Conservation (phyloP, 1,139 yeast genomes). For the Taphrina wiesneri region DNA sequence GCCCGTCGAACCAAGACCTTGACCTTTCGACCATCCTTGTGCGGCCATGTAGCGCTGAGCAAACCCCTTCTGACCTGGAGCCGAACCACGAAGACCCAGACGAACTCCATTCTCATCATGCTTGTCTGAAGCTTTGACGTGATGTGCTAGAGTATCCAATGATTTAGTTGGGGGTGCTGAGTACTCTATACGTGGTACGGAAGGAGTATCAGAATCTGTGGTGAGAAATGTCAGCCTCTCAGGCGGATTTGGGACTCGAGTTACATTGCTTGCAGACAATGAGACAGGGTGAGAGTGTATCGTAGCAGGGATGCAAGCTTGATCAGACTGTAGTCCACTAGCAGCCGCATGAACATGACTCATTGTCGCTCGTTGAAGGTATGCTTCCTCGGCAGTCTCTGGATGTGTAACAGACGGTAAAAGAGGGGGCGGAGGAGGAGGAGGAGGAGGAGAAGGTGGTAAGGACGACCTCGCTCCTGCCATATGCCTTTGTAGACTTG, state of each 20-base stretch:
- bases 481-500: not conserved
- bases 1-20: constrained; percentile 18
- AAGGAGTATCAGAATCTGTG: not conserved
- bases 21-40: constrained; percentile 29
- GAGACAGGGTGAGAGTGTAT: not conserved
- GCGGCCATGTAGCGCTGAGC: constrained; percentile 32
- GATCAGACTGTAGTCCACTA: not conserved
- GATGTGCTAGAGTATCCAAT: not conserved
- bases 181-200: not conserved
- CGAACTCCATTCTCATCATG: not conserved
- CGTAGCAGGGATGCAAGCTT: not conserved
- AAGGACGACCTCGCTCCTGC: not conserved
- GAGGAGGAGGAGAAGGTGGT: not conserved
- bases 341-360: not conserved
- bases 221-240: not conserved
- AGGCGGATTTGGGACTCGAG: not conserved
- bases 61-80: constrained; percentile 28
- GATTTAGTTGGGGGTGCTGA: not conserved
- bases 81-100: constrained; percentile 3
- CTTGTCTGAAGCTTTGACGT: not conserved
- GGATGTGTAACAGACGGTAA: not conserved
- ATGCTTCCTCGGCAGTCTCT: constrained; percentile 18
- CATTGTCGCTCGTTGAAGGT: not conserved
- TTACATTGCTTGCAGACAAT: too few relatives aligned
- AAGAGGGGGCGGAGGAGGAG: not conserved